Base-by-base conservation (phyloP, 2,329 filamentous ascomycete species). In the Cercospora nicotianae region DNA sequence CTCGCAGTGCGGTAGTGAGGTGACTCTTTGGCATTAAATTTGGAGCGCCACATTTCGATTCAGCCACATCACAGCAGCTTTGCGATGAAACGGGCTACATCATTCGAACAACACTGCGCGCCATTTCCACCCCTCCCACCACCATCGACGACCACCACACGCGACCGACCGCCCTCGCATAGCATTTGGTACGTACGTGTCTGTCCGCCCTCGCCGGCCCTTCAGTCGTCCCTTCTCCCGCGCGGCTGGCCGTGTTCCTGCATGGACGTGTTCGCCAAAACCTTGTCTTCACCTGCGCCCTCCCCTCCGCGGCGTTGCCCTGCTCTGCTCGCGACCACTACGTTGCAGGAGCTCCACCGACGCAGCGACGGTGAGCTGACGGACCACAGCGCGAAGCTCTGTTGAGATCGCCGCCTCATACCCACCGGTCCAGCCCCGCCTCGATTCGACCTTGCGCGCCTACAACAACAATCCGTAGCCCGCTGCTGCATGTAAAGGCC, bases 401-500 rank as follows among this genome's bases (percentile, higher is more conserved):
- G 26, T 58, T 33, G 53, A 58, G 26, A 30, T 58, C 26, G 26
- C 26, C 26, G 26, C 26, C 30, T 58, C 30, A 58, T 33, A 28
- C n/a, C 30, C 26, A 58, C 13, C 53, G 53, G 13, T 48, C 60
- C 60, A 30, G 13, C 36, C 36, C 20, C 23, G 42, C 39, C 36
- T 30, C 36, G 42, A 45, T 48, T 45, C 39, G 48, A 64, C 62
- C 63, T 67, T 60, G 51, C 70, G 67, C 65, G 48, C 61, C 63
- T 64, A 58, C 53, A 42, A 64, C 48, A 59, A 36, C 63, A 58
- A 64, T 39, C 28, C 28, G 31, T 55, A 20, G 28, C 55, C 30
- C 5, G 18, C 51, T n/a, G 28, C 58, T 69, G 69, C 68, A 72
- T 68, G 62, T 69, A 63, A 69, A 68, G 71, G 71, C 72, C 72